Base-by-base conservation (phyloP, 192 early-diverging fungal genomes). In the Endogone sp. region DNA sequence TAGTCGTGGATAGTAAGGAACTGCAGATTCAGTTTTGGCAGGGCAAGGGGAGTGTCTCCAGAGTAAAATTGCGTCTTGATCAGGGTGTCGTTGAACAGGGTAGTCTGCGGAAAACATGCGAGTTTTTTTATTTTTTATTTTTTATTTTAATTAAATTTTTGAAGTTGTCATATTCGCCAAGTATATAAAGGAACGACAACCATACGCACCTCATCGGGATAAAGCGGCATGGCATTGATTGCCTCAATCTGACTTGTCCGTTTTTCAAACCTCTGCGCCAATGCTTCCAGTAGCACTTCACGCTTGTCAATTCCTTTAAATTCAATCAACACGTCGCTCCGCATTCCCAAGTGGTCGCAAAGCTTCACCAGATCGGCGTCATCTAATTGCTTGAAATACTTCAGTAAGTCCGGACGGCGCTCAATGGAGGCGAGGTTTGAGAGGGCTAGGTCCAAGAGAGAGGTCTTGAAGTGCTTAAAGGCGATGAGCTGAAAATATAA, bases 1-100 rank as follows among this genome's bases (percentile, higher is more conserved):
- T 98, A 98, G 73, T 99, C 98, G 37, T 91, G 90, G 22, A 95
- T 72, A 0, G 95, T 92, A 66, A 99, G 81, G 72, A 92, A 99
- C 82, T 99, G 98, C 25, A 99, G 80, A 62, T 91, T 91, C 23
- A 99, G 84, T 72, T 96, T 95, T 3, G 98, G 98, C 4, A 95
- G 75, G 2, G 92, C 84, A 20, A 88, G 68, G 16, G 85, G 85
- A n/a, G 76, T 66, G 27, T 82, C 81, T 23, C 77, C 76, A 16
- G 75, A 76, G 65, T 84, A 79, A 56, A 86, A 91, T 71, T 93
- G 89, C 3, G 88, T 84, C 67, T 93, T 90, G 20, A 85, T 79
- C 2, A 91, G 71, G 0, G 82, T 74, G 44, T 89, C 89, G 67
- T 88, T 87, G 73, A 96, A 93, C 24, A 98, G 66, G 8, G 83